phyloP scores from a whole-genome alignment of 1,139 yeast species.

The Yamadazyma friedrichii region DNA sequence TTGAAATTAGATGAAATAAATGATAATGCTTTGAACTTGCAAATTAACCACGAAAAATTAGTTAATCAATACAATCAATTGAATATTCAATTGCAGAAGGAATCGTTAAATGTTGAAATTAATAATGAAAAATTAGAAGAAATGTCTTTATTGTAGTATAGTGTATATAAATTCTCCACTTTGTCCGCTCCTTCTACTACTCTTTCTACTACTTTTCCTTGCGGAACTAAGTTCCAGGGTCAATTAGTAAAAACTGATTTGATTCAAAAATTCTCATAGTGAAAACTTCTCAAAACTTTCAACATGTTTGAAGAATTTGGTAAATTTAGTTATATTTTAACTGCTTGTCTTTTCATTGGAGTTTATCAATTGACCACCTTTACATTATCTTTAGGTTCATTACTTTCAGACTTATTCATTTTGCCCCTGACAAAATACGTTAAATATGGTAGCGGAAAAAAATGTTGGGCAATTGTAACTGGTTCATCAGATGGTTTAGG shows the following conservation, averaged over 20 bases:
- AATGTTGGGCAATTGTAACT: constrained; percentile 86
- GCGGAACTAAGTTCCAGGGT: no score
- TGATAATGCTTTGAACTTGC: background rate
- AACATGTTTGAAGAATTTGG: constrained; percentile 12
- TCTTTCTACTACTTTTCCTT: no score
- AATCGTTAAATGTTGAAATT: constrained; percentile 35
- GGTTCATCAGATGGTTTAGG: constrained; percentile 99
- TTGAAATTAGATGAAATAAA: constrained; percentile 3
- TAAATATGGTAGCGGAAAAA: constrained; percentile 66
- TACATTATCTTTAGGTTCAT: constrained; percentile 36
- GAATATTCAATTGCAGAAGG: constrained; percentile 31
- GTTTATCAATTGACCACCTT: constrained; percentile 44
- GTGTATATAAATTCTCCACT: no score
- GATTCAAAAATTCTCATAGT: background rate
- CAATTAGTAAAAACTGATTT: no score
- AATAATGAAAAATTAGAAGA: constrained; percentile 45
- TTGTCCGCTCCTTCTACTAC: no score
- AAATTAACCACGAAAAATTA: background rate
- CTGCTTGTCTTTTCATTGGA: constrained; percentile 49
- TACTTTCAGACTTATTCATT: constrained; percentile 57
- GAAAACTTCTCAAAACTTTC: background rate
- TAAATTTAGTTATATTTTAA: constrained; percentile 22
- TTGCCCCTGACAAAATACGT: constrained; percentile 62
- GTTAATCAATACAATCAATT: constrained; percentile 11
- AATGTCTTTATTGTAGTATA: constrained; percentile 30